A percentile compares a stretch with the other conserved stretches of the same genome.
phyloP scores from a whole-genome alignment of 2,329 filamentous ascomycete genomes.

The Venturia aucupariae region DNA sequence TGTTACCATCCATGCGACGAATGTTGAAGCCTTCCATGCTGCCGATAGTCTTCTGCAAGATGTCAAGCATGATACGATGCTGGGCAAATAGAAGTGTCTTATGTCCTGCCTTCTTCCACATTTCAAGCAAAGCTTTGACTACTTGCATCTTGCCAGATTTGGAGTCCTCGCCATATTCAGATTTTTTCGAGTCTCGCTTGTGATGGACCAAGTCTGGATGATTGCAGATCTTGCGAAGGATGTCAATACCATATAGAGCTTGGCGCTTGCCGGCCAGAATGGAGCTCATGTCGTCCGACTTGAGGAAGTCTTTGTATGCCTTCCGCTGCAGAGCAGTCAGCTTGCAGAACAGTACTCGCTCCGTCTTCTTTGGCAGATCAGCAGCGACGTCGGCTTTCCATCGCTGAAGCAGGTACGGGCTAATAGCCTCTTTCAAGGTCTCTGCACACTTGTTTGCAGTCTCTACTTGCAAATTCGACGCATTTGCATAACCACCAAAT shows the following conservation, averaged over 20 bases:
- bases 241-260: conserved; percentile 81
- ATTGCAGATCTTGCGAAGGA: conserved; percentile 92
- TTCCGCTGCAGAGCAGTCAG: conserved; percentile 69
- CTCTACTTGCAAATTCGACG: conserved; percentile 86
- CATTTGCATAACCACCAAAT: conserved; percentile 89
- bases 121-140: conserved; percentile 72
- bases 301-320: conserved; percentile 72
- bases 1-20: conserved; percentile 87
- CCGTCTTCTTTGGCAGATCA: conserved; percentile 89
- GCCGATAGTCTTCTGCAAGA: conserved; percentile 72
- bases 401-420: conserved; percentile 83
- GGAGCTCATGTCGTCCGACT: conserved; percentile 74
- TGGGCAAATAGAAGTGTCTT: conserved; percentile 92
- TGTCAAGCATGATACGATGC: conserved; percentile 89
- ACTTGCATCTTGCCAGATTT: conserved; percentile 96
- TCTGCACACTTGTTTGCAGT: conserved; percentile 91
- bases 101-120: conserved; percentile 88
- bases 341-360: conserved; percentile 94
- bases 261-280: conserved; percentile 69
- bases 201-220: conserved; percentile 83
- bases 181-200: conserved; percentile 46
- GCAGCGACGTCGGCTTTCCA: conserved; percentile 90
- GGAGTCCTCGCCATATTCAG: conserved; percentile 62
- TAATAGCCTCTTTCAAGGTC: conserved; percentile 86
- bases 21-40: conserved; percentile 63